Conservation (phyloP, 305 asterid genomes). For the Solanum hybrid region DNA sequence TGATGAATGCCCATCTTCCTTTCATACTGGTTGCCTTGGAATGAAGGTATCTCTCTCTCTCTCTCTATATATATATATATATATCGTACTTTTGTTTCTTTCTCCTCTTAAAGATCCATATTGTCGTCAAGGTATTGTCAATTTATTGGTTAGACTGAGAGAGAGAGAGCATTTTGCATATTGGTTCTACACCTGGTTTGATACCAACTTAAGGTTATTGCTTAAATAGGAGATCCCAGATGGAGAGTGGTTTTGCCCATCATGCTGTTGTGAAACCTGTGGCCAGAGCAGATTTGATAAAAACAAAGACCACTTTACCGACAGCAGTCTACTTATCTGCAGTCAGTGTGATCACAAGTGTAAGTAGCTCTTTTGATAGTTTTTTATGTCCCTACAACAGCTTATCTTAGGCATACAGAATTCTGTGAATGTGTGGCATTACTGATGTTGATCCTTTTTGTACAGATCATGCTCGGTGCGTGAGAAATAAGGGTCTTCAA, state of each 20-base stretch:
- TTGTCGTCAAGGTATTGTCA: neutral
- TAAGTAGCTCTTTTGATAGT: constrained; percentile 27
- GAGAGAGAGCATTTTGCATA: neutral
- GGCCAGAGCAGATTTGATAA: constrained; percentile 20
- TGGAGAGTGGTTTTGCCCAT: constrained; percentile 91
- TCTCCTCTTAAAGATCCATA: neutral
- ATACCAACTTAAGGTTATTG: constrained; percentile 7
- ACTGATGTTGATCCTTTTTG: constrained; percentile 15
- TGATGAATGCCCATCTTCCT: constrained; percentile 83
- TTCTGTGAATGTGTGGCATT: neutral
- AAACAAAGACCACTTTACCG: constrained; percentile 15
- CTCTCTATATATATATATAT: neutral
- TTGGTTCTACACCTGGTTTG: neutral
- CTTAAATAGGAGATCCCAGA: constrained; percentile 61
- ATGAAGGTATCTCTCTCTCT: constrained; percentile 34
- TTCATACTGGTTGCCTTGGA: constrained; percentile 70
- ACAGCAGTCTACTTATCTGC: constrained; percentile 31
- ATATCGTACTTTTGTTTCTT: constrained; percentile 7
- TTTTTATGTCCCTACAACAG: neutral
- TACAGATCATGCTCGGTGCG: constrained; percentile 69
- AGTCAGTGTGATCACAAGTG: constrained; percentile 72
- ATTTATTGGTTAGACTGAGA: neutral
- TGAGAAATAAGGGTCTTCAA: constrained; percentile 27
- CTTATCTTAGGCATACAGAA: neutral
- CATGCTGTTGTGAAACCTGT: constrained; percentile 82